These are phyloP conservation scores for Xylariaceae sp. DNA, from an alignment of 2,329 filamentous ascomycete species.

Conservation along the genomic window DNA sequence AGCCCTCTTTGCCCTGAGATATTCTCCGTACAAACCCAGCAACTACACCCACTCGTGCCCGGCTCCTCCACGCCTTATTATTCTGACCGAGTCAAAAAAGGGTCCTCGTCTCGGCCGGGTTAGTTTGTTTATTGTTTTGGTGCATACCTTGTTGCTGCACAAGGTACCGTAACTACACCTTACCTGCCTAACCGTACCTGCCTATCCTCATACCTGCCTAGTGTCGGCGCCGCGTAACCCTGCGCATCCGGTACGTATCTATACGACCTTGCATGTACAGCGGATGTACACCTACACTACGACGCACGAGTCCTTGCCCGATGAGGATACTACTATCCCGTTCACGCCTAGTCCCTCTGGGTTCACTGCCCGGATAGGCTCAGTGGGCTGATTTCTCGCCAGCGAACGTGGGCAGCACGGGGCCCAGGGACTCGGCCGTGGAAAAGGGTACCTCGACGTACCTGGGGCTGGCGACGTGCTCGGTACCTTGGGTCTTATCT, in stretches of 20 bases:
- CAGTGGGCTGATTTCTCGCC: background rate
- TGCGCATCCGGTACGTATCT: constrained; percentile 13
- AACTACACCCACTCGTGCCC: background rate
- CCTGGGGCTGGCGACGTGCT: background rate
- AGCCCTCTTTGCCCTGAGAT: background rate
- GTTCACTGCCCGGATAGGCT: background rate
- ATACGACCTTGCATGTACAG: constrained; percentile 2
- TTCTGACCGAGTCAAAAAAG: background rate
- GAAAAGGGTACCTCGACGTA: background rate
- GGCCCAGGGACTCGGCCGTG: no score
- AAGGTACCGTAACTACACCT: background rate
- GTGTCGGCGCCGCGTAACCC: constrained; percentile 30
- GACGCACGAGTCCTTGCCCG: background rate
- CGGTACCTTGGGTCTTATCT: background rate
- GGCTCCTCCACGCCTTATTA: background rate
- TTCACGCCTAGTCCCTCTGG: background rate
- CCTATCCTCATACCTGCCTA: constrained; percentile 14
- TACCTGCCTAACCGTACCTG: constrained; percentile 11
- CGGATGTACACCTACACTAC: background rate
- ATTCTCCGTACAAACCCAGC: no score
- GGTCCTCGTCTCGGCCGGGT: background rate
- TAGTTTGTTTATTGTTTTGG: background rate
- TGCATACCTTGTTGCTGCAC: background rate
- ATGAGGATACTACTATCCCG: background rate
- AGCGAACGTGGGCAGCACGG: background rate